Percentiles rank a stretch among this genome's conserved stretches.
phyloP scores from a whole-genome alignment of 2,329 filamentous ascomycete genomes.

The Aureobasidium sp. region DNA sequence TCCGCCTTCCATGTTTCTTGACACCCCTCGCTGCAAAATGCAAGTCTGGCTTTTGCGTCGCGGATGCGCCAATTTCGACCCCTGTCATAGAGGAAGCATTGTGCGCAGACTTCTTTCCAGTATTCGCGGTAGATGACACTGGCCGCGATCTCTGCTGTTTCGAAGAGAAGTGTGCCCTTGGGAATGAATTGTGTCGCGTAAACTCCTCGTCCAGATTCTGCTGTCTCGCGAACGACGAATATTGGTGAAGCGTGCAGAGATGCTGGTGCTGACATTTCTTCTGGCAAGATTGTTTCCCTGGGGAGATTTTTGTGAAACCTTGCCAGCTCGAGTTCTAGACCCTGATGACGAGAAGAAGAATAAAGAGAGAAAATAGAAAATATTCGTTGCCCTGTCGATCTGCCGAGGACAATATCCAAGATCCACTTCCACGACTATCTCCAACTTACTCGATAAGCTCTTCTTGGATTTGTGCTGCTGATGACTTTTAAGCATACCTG shows the following conservation, averaged over 20 bases:
- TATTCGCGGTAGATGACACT: conserved; percentile 40
- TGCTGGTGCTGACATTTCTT: conserved; percentile 8
- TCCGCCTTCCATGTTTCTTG: conserved; percentile 29
- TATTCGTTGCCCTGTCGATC: neutral
- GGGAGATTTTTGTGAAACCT: neutral
- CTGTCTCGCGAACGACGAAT: conserved; percentile 36
- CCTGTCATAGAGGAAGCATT: conserved; percentile 41
- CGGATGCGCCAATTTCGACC: conserved; percentile 36
- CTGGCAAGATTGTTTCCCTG: neutral
- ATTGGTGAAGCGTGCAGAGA: conserved; percentile 19
- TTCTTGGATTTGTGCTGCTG: neutral
- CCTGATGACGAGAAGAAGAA: neutral
- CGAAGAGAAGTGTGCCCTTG: conserved; percentile 31
- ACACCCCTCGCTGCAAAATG: conserved; percentile 37
- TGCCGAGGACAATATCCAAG: neutral
- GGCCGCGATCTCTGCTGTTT: conserved; percentile 32
- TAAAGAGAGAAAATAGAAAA: neutral
- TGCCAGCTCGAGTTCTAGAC: neutral
- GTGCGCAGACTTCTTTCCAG: conserved; percentile 42
- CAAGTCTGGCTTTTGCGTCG: conserved; percentile 34
- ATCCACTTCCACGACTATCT: neutral
- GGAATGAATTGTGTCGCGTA: conserved; percentile 34
- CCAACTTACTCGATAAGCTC: neutral
- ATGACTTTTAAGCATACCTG: neutral
- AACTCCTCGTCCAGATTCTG: conserved; percentile 39